Percentiles rank a stretch among this genome's conserved stretches.
Evolutionary conservation across 306 rosid genomes (phyloP).

Genomic region (Malus orientalis): DNA sequence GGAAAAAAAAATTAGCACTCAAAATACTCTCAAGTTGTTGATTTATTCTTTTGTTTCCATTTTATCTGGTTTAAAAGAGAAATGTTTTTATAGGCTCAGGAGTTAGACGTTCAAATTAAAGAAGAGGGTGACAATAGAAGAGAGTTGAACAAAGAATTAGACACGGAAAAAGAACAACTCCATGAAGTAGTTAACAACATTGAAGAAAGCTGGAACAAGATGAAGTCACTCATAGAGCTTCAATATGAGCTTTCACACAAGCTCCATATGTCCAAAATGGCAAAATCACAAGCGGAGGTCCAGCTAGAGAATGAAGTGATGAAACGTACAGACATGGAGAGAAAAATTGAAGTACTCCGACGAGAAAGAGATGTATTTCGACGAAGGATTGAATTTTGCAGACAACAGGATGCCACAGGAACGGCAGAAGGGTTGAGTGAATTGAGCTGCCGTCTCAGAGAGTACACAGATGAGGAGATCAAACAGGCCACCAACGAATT

Average conservation of each 20-base stretch:
- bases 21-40: neutral
- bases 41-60: neutral
- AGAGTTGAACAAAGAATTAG: slow-evolving; percentile 30
- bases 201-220: slow-evolving; percentile 45
- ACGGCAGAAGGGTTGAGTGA: slow-evolving; percentile 32
- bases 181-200: slow-evolving; percentile 29
- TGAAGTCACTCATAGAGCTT: slow-evolving; percentile 33
- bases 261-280: slow-evolving; percentile 29
- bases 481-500: slow-evolving; percentile 55
- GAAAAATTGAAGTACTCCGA: slow-evolving; percentile 47
- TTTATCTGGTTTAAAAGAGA: neutral
- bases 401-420: slow-evolving; percentile 48
- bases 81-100: slow-evolving; percentile 35
- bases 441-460: slow-evolving; percentile 35
- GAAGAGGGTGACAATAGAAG: slow-evolving; percentile 30
- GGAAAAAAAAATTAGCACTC: neutral
- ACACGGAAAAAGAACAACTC: slow-evolving; percentile 28
- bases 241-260: slow-evolving; percentile 47
- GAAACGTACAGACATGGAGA: slow-evolving; percentile 35
- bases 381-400: slow-evolving; percentile 66
- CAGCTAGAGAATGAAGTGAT: slow-evolving; percentile 34
- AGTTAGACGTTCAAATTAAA: slow-evolving; percentile 33
- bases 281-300: slow-evolving; percentile 28
- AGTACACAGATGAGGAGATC: slow-evolving; percentile 50
- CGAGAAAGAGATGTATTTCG: slow-evolving; percentile 54